Evolutionary conservation across 495 filamentous ascomycete genomes (phyloP), one percentile per base, ranked within the genome.

Genomic region (Neurospora sp.): DNA sequence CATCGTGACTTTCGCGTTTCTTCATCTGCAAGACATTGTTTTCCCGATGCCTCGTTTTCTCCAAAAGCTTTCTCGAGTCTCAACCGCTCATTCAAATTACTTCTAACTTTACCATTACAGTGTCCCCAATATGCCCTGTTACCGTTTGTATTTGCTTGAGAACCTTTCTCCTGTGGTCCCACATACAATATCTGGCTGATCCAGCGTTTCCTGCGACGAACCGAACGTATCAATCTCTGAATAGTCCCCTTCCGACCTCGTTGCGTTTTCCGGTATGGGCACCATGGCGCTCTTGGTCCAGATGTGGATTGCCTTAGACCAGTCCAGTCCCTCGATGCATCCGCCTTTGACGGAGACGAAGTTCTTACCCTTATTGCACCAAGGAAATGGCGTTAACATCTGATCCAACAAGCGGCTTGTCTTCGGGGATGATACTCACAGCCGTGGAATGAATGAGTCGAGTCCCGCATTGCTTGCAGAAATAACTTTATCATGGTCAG

Each of bases 231-330:
- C 76, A 59, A 84, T 83, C 8, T 81, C 81, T 3, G 81, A 81
- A 14, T 73, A 77, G 2, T 74, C 73, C 9, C 85, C 83, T 53
- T 85, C 84, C 27, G 82, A 82, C 72, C 82, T 78, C 22, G 81
- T 74, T 78, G 87, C 84, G 12, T 87, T 85, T 73, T 89, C 87
- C 0, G 89, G 89, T 71, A 91, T 90, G 20, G 88, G 86, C 3
- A 90, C 81, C 83, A 90, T 87, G 70, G 89, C 89, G 40, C 84
- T 81, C 74, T 87, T 85, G 12, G 86, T 87, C 77, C 89, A 91
- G 65, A 91, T 87, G 80, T 90, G 89, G 59, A 85, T 85, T 12
- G 87, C 87, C 5, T 74, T 75, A 7, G 75, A 81, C 87, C 89
- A 87, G 75, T 88, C 85, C 41, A 90, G 77, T 4, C 81, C 87